Percentiles rank a stretch among this genome's conserved stretches.
Evolutionary conservation across 805 yeast species (phyloP).

Genomic region (Soucietia sequanensis): DNA sequence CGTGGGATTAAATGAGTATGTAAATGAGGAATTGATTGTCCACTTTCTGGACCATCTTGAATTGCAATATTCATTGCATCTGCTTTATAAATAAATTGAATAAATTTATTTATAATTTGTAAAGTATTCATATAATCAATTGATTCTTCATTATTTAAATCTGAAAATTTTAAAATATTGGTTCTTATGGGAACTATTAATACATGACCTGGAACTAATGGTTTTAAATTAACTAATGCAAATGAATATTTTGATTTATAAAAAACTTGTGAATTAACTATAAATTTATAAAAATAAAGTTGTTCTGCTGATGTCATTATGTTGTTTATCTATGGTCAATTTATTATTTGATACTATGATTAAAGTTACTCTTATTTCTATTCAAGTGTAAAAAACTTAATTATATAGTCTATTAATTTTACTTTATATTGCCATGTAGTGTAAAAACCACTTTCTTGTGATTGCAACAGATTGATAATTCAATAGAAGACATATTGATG

Average conservation of each 20-base stretch:
- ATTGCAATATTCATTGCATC: constrained; percentile 87
- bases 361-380: too few relatives aligned
- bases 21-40: constrained; percentile 93
- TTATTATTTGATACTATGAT: too few relatives aligned
- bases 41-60: constrained; percentile 96
- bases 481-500: too few relatives aligned
- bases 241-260: constrained; percentile 64
- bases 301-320: background rate
- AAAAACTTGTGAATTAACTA: constrained; percentile 57
- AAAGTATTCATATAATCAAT: constrained; percentile 76
- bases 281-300: constrained; percentile 49
- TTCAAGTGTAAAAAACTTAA: too few relatives aligned
- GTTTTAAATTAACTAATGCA: constrained; percentile 89
- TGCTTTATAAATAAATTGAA: constrained; percentile 67
- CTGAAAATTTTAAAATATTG: constrained; percentile 59
- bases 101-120: constrained; percentile 67
- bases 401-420: too few relatives aligned
- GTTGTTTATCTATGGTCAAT: too few relatives aligned
- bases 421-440: too few relatives aligned
- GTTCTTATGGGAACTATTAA: constrained; percentile 79
- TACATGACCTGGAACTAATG: constrained; percentile 92
- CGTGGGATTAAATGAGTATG: constrained; percentile 95
- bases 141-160: constrained; percentile 69
- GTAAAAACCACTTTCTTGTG: too few relatives aligned
- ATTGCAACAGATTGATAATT: too few relatives aligned